Evolutionary conservation across 1,139 yeast species (phyloP).

Genomic region (Candida tetrigidarum): DNA sequence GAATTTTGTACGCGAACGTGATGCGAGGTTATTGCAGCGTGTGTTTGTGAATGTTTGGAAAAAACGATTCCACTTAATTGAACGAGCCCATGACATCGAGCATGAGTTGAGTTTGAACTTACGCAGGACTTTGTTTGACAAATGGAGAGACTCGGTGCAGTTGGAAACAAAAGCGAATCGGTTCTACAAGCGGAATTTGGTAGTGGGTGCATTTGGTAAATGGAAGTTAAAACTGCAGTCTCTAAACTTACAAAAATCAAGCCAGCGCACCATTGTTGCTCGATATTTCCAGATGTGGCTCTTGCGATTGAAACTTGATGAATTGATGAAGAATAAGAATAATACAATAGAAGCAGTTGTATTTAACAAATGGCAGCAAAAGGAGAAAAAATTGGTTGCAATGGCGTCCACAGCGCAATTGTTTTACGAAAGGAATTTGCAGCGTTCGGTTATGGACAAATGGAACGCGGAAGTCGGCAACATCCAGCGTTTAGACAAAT

Average conservation of each 20-base stretch:
- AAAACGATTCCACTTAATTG: slow-evolving; percentile 16
- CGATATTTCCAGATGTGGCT: slow-evolving; percentile 7
- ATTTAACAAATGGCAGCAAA: slow-evolving; percentile 8
- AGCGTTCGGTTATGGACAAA: neutral
- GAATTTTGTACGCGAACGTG: slow-evolving; percentile 14
- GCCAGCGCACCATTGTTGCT: slow-evolving; percentile 7
- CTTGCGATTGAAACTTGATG: slow-evolving; percentile 18
- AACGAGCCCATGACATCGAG: slow-evolving; percentile 14
- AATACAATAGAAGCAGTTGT: neutral
- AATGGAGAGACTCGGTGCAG: slow-evolving; percentile 21
- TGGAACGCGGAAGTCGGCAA: slow-evolving; percentile 2
- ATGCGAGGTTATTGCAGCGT: slow-evolving; percentile 14
- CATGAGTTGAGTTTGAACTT: neutral
- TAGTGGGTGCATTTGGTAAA: slow-evolving; percentile 9
- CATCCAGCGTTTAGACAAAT: neutral
- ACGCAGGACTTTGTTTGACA: slow-evolving; percentile 10
- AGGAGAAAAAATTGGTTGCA: neutral
- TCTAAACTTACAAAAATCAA: neutral
- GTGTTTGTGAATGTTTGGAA: slow-evolving; percentile 23
- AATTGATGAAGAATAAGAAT: slow-evolving; percentile 9
- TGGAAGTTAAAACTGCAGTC: slow-evolving; percentile 21
- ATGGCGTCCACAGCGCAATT: neutral
- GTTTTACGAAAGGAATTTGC: neutral
- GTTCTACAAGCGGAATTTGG: slow-evolving; percentile 13
- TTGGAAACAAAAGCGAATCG: slow-evolving; percentile 17